Base-by-base conservation (phyloP, 2,329 filamentous ascomycete genomes). In the Colletotrichum chrysophilum region DNA sequence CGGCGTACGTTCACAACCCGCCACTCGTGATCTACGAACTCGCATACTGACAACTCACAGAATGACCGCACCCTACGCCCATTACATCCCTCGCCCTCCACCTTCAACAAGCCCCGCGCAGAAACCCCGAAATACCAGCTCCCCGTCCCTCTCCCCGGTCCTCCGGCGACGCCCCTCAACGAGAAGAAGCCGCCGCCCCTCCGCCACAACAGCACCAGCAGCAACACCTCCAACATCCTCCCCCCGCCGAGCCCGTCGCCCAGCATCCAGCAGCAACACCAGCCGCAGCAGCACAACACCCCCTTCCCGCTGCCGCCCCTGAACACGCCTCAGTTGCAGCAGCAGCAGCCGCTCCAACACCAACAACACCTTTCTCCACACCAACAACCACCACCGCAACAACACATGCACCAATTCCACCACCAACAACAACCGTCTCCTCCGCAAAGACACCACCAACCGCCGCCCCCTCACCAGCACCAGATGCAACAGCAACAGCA, bases 41-140 rank as follows among this genome's bases (percentile, higher is more conserved):
- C 1, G 9, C n/a, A 34, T 9, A 62, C 75, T 76, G 10, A 76
- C 62, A 16, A 3, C 5, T 12, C 10, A n/a, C 64, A 78, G 77
- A 84, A 80, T 70, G 83, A 85, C 26, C 80, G 81, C 14, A 77
- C 83, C 3, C 82, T 83, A 13, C 78, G 76, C 7, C 78, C 79
- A 43, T 66, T 80, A 8, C 79, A 77, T 26, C 60, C 71, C 13
- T 71, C 75, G 7, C 55, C 71, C 3, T 67, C 66, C 76, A 36
- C 77, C 80, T 66, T 78, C 77, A 36, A 79, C 79, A 32, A 81
- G 21, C 60, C 70, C 12, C 62, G 62, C 79, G 13, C 80, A 77
- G 21, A 70, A 79, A 61, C 64, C 13, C 67, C 68, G 10, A 72
- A 68, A 43, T 75, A 67, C 12, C 73, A 68, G 5, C 62, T 73